Conservation (phyloP, 768 basidiomycete genomes). For the Psilocybe sp. region DNA sequence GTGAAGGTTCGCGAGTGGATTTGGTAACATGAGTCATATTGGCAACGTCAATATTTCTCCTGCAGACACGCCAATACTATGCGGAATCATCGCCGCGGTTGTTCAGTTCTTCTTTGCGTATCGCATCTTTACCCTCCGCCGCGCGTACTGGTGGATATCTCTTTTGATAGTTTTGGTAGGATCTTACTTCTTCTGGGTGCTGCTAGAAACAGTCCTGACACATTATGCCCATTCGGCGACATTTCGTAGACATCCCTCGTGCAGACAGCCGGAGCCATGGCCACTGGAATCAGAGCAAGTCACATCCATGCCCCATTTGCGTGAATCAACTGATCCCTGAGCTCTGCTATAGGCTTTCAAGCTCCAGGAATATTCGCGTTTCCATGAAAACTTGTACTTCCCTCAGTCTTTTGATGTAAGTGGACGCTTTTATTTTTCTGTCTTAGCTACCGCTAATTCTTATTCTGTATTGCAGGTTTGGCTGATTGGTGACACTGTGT, state of each 20-base stretch:
- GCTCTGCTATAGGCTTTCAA: not conserved
- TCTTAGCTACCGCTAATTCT: not conserved
- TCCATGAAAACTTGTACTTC: conserved; percentile 2
- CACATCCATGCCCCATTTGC: not conserved
- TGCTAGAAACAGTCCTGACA: too few species aligned
- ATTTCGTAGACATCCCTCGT: conserved; percentile 3
- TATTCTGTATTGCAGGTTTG: not conserved
- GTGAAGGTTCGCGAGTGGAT: conserved; percentile 6
- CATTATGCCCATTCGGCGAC: not conserved
- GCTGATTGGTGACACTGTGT: conserved; percentile 7
- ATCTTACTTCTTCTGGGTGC: too few species aligned
- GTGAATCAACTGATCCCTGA: too few species aligned
- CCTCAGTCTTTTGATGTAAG: conserved; percentile 1
- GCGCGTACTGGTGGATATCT: conserved; percentile 4
- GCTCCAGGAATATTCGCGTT: conserved; percentile 1
- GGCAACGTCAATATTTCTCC: conserved; percentile 5
- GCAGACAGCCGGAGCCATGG: conserved; percentile 7
- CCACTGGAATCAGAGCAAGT: conserved; percentile 3
- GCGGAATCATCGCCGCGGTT: conserved; percentile 15
- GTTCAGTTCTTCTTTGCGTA: conserved; percentile 20
- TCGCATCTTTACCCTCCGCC: conserved; percentile 12
- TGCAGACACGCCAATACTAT: conserved; percentile 10
- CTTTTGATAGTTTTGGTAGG: conserved; percentile 8
- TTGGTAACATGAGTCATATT: conserved; percentile 3
- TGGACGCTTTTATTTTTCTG: not conserved